These are phyloP conservation scores for Aspergillus incahuasiensis DNA, from an alignment of 495 filamentous ascomycete species.

Conservation along the genomic window DNA sequence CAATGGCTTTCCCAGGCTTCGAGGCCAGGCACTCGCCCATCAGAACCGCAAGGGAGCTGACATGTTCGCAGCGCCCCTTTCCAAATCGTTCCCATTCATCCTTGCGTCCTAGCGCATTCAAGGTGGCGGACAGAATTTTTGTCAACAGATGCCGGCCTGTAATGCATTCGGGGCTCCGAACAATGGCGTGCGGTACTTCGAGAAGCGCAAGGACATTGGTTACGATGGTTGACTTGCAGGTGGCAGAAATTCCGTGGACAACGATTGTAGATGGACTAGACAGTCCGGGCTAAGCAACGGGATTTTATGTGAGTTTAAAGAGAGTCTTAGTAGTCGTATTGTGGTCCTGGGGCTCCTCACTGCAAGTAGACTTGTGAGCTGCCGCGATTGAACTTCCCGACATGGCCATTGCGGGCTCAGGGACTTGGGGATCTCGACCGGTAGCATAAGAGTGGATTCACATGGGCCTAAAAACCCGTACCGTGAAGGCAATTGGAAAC, in stretches of 20 bases:
- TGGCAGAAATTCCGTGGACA: constrained; percentile 83
- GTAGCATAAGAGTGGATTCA: constrained; percentile 24
- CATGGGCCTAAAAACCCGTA: background rate
- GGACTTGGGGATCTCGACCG: constrained; percentile 32
- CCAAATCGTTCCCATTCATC: constrained; percentile 38
- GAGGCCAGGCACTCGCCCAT: constrained; percentile 50
- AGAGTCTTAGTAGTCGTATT: background rate
- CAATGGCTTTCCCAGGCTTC: constrained; percentile 16
- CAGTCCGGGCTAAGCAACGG: constrained; percentile 28
- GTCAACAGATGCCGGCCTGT: constrained; percentile 81
- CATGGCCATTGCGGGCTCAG: constrained; percentile 56
- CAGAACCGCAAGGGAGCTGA: constrained; percentile 67
- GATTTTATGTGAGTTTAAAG: constrained; percentile 16
- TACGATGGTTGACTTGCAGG: constrained; percentile 77
- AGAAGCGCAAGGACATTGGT: constrained; percentile 54
- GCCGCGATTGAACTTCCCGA: constrained; percentile 58
- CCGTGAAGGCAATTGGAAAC: background rate
- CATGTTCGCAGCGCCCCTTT: constrained; percentile 66
- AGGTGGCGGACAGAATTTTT: constrained; percentile 45
- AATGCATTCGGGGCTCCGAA: constrained; percentile 81
- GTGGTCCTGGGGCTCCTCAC: constrained; percentile 33
- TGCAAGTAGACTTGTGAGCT: constrained; percentile 57
- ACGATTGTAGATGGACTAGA: constrained; percentile 59
- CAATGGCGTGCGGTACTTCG: constrained; percentile 58
- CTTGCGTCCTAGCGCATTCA: constrained; percentile 34